Conservation (phyloP, 1,284 basidiomycete genomes). For the Marasmius fiardii region DNA sequence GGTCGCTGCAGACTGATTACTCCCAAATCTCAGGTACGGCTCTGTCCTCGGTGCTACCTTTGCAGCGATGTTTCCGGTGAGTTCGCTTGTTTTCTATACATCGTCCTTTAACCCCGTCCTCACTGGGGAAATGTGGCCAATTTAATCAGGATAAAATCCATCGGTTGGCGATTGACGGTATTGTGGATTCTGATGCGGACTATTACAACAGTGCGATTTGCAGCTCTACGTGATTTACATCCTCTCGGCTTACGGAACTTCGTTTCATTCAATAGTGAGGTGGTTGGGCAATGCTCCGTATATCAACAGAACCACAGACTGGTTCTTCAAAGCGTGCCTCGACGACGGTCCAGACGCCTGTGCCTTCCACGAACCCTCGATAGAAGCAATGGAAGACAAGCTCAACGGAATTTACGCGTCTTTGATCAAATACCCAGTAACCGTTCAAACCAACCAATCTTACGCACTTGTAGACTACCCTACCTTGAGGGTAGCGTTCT, state of each 20-base stretch:
- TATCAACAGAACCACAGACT: constrained; percentile 23
- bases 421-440: constrained; percentile 16
- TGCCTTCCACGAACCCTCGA: constrained; percentile 24
- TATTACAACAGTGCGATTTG: too few species aligned
- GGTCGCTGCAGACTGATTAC: too few species aligned
- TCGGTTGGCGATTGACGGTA: too few species aligned
- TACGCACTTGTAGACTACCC: constrained; percentile 14
- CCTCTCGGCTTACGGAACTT: too few species aligned
- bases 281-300: constrained; percentile 21
- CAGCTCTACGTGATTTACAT: background rate
- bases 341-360: constrained; percentile 21
- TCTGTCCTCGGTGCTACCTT: background rate
- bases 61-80: background rate
- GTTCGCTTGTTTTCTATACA: too few species aligned
- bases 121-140: too few species aligned
- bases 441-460: constrained; percentile 19
- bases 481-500: background rate
- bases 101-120: too few species aligned
- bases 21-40: too few species aligned
- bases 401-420: constrained; percentile 17
- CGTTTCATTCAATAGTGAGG: constrained; percentile 6
- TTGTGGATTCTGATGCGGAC: too few species aligned
- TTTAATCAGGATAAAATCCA: too few species aligned
- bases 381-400: constrained; percentile 20
- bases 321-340: constrained; percentile 23